A percentile compares a stretch with the other conserved stretches of the same genome.
Evolutionary conservation across 2,329 filamentous ascomycete genomes (phyloP).

Genomic region (Colletotrichum tropicale): DNA sequence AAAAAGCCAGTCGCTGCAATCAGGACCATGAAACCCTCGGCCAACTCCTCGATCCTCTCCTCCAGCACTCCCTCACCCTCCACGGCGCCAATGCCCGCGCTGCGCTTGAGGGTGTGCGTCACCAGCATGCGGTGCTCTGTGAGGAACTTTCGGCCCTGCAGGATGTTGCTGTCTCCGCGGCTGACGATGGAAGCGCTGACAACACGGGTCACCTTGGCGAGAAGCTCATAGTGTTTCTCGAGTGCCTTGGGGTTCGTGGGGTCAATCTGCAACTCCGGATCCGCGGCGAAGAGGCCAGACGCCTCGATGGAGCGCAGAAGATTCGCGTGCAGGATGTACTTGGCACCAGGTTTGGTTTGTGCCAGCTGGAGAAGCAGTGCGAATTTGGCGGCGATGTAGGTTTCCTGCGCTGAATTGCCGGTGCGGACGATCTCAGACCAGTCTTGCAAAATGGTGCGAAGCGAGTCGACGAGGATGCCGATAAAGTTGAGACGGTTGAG

Average conservation of each 20-base stretch:
- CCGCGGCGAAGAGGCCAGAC: constrained; percentile 85
- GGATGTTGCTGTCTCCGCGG: constrained; percentile 81
- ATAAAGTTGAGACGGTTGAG: constrained; percentile 90
- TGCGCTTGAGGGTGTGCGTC: constrained; percentile 87
- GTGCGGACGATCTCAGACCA: constrained; percentile 60
- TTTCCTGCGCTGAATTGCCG: constrained; percentile 48
- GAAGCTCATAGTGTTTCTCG: constrained; percentile 81
- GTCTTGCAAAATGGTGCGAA: constrained; percentile 78
- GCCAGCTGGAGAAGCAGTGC: constrained; percentile 83
- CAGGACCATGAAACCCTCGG: constrained; percentile 83
- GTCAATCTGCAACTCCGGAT: constrained; percentile 89
- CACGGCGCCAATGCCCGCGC: constrained; percentile 73
- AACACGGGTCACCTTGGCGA: constrained; percentile 81
- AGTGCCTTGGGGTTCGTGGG: constrained; percentile 73
- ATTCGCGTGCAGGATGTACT: constrained; percentile 85
- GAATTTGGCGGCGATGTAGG: constrained; percentile 73
- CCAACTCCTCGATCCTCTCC: constrained; percentile 74
- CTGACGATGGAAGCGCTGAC: constrained; percentile 82
- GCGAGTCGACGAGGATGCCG: constrained; percentile 85
- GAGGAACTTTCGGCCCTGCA: constrained; percentile 81
- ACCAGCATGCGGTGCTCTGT: constrained; percentile 83
- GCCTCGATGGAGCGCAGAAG: constrained; percentile 82
- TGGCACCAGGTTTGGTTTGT: constrained; percentile 83
- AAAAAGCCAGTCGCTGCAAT: constrained; percentile 84
- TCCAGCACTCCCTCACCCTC: constrained; percentile 51